Evolutionary conservation across 2,329 filamentous ascomycete genomes (phyloP), one percentile per base, ranked within the genome.

Genomic region (Neurospora sp.): DNA sequence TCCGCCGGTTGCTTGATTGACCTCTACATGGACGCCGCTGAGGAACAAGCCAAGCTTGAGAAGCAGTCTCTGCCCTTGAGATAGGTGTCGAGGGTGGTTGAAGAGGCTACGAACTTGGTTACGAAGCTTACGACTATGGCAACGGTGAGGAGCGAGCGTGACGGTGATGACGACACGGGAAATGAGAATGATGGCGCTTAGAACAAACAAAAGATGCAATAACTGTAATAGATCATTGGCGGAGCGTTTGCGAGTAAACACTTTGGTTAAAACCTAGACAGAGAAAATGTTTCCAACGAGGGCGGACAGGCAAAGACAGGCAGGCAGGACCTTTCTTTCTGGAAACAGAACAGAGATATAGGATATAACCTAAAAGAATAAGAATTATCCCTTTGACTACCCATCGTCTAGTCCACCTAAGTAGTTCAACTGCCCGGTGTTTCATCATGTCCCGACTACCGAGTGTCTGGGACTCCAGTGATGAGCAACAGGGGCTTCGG

Each of bases 1-100:
- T 97, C 93, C 68, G 92, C 96, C 38, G 91, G 93, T 28, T 98
- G 96, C 79, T 84, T 99, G 77, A 92, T 99, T 77, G 96, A 99
- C 82, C 81, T 99, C 73, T 99, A 97, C 82, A 94, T 97, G 84
- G 96, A 99, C 79, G 95, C 93, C 19, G 85, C 86, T 36, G 86
- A 86, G 73, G 84, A 84, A 75, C 83, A 86, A 74, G 78, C 74
- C 13, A 75, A 75, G 67, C 68, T 73, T 36, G 73, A 72, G 62
- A 67, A 38, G 23, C 70, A 74, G 71, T 67, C 71, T 11, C 70
- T 78, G 70, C 77, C 76, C 13, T 68, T 76, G 68, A 74, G 75
- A 66, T 76, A 68, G 70, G 71, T 72, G 69, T 71, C 70, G 69
- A 52, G 23, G 46, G 17, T 36, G 15, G 52, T 62, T 33, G 23